Base-by-base conservation (phyloP, 352 stramenopile genomes). In the Globisporangium yorkense region DNA sequence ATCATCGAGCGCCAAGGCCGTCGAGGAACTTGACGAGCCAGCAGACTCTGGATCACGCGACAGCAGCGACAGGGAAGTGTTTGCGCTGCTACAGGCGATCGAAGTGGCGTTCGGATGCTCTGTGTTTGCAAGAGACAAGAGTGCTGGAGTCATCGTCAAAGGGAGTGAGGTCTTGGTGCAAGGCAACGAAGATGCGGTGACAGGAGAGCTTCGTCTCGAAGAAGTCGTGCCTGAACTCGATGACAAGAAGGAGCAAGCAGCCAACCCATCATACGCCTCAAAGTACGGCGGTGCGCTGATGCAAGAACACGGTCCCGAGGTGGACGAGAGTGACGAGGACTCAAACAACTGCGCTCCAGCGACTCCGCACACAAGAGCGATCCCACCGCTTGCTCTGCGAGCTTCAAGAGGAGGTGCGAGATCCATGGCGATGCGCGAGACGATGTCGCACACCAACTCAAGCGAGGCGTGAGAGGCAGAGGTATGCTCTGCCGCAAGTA, bases 151-250 rank as follows among this genome's bases (percentile, higher is more conserved):
- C 33, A 12, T 39, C 8, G 33, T 9, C 1, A 12, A 8, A 12
- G 33, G 33, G 12, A 39, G n/a, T 29, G 24, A 44, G 24, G 20
- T 9, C 33, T 39, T 9, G 29, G 10, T 15, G 0, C 20, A 55
- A n/a, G 49, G 31, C 20, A 44, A 53, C 16, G 16, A 54, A 49
- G 45, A 24, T 20, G 35, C 44, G 7, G 5, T 16, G 4, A 8
- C 27, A 12, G 15, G 46, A 20, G 24, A 27, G 18, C 35, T 8
- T 39, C 18, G 18, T n/a, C 39, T 62, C 12, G 54, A 66, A 21
- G 46, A 62, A 9, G 46, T 66, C 16, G 47, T 57, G 8, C 10
- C 59, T 15, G 54, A 57, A 18, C 43, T 63, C 44, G 57, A 43
- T 12, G 33, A 54, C 29, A 13, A 29, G 3, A 21, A 43, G 13